Evolutionary conservation across 805 yeast species (phyloP), one percentile per base, ranked within the genome.

Genomic region (Wickerhamiella qilinensis): DNA sequence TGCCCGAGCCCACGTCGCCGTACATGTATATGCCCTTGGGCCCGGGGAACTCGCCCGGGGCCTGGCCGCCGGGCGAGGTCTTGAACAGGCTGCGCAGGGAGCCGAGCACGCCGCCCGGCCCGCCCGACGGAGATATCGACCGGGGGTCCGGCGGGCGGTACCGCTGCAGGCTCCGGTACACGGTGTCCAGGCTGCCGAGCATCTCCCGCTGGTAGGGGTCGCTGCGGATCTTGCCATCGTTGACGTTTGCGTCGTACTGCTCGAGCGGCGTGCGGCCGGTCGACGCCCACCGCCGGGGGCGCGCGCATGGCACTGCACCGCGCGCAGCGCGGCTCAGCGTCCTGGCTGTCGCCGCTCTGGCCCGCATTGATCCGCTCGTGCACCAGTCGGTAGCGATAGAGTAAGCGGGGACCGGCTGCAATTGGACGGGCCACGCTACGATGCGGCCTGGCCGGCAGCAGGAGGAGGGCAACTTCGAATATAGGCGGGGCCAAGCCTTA

Each of bases 1-100:
- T 88, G 3, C 98, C 98, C 58, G 97, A 86, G 2, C 98, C 98
- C 32, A 91, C 98, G 57, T 91, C 97, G 18, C 98, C 98, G 58
- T 82, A 91, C 22, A 91, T 65, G 52, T 91, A 91, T 6, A 91
- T 78, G 3, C 98, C 98, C 46, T 69, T 65, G 2, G 91, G 94
- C 12, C 49, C 46, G 29, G 38, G 37, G 7, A 11, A 9, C 20
- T 6, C 20, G 9, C 20, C 15, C 39, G 35, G 8, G 21, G 20
- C 32, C 20, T 18, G 20, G 17, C 28, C 42, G 22, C 36, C 29
- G 15, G 15, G 15, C 33, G 6, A 6, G 20, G 20, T 5, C 7
- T 15, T 15, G 14, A 28, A 28, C 15, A 28, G 30, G 7, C 30
- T 41, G 39, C 32, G 36, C 37, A 38, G 38, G 45, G 38, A 24